Conservation (phyloP, 2,329 filamentous ascomycete genomes). For the Clarireedia hainanense region DNA sequence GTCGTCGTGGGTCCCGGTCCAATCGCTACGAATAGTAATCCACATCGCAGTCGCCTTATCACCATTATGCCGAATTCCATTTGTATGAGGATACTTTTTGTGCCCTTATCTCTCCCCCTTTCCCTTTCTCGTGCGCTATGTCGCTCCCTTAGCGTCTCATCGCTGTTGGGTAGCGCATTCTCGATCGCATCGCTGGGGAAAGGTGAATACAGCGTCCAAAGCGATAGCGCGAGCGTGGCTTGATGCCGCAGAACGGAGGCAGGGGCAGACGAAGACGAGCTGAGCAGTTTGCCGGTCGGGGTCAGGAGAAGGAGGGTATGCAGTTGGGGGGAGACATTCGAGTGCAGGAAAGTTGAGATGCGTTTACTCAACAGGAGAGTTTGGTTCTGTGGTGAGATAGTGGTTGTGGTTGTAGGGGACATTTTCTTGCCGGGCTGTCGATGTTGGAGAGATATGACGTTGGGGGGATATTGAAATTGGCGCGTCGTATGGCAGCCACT, state of each 20-base stretch:
- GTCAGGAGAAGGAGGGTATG: conserved; percentile 54
- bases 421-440: too few relatives aligned
- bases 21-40: conserved; percentile 54
- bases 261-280: conserved; percentile 49
- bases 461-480: too few relatives aligned
- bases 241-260: conserved; percentile 53
- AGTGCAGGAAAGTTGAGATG: conserved; percentile 53
- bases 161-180: conserved; percentile 3
- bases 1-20: conserved; percentile 34
- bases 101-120: conserved; percentile 11
- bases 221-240: conserved; percentile 54
- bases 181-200: conserved; percentile 24
- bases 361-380: conserved; percentile 54
- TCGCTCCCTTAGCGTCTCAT: neutral
- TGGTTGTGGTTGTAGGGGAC: neutral
- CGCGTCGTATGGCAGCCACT: too few relatives aligned
- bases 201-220: conserved; percentile 49
- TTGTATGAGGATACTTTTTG: conserved; percentile 36
- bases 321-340: conserved; percentile 45
- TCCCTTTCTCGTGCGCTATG: neutral
- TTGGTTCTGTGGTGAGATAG: conserved; percentile 16
- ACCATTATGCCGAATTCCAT: conserved; percentile 48
- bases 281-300: conserved; percentile 53
- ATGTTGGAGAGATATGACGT: too few relatives aligned
- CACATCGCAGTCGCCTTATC: conserved; percentile 49